phyloP scores from a whole-genome alignment of 495 filamentous ascomycete genomes.

The Talaromyces stipitatus region DNA sequence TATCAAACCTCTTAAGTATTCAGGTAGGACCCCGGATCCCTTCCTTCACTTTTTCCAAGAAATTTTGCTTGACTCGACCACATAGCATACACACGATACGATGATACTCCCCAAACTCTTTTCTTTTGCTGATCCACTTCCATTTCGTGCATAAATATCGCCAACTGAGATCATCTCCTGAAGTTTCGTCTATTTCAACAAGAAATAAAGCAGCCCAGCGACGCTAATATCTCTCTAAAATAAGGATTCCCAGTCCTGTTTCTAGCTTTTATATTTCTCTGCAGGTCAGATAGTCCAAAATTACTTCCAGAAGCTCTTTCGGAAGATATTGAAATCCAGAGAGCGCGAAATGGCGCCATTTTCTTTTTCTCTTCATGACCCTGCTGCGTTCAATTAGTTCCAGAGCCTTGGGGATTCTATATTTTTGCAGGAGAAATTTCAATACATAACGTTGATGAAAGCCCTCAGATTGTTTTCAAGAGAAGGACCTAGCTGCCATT shows the following conservation, averaged over 20 bases:
- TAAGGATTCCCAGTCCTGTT: background rate
- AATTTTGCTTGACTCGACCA: background rate
- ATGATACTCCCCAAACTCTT: background rate
- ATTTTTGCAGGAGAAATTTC: background rate
- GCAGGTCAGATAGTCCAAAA: background rate
- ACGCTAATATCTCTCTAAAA: constrained; percentile 2
- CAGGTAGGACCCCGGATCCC: background rate
- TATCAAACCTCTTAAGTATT: no score
- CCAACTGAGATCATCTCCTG: background rate
- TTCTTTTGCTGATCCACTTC: background rate
- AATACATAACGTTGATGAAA: background rate
- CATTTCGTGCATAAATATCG: background rate
- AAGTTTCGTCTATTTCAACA: constrained; percentile 1
- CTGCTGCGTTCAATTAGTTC: background rate
- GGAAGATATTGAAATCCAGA: background rate
- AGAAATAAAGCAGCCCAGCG: background rate
- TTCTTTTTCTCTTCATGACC: background rate
- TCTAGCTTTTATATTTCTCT: background rate
- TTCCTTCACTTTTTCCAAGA: background rate
- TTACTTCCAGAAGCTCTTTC: background rate
- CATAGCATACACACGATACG: background rate
- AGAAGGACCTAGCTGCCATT: background rate
- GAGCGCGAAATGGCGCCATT: background rate
- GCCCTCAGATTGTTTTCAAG: background rate
- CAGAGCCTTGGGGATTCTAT: background rate